These are phyloP conservation scores for Flaveria linearis DNA, from an alignment of 129 eudicot genomes.

Conservation along the genomic window DNA sequence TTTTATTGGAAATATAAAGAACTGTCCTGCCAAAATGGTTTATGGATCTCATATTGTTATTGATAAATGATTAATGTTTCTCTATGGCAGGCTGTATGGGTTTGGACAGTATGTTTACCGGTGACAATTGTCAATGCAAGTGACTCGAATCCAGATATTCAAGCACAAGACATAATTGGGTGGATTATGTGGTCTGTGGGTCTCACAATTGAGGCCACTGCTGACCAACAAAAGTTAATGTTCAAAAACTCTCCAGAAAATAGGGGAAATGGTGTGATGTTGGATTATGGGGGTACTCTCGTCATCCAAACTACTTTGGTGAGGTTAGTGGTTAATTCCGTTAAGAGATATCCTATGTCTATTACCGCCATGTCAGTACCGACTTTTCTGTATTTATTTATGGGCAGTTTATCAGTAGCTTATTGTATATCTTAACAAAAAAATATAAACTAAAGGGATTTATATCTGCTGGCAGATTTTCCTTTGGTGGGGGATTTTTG, in stretches of 20 bases:
- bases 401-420: not conserved
- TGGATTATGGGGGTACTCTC: slow-evolving; percentile 92
- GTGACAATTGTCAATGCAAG: slow-evolving; percentile 92
- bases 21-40: not conserved
- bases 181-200: slow-evolving; percentile 95
- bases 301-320: slow-evolving; percentile 98
- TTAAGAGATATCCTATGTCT: not conserved
- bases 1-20: not conserved
- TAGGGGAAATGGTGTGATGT: slow-evolving; percentile 88
- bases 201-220: slow-evolving; percentile 65
- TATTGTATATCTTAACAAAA: not conserved
- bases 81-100: slow-evolving; percentile 88
- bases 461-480: slow-evolving; percentile 52
- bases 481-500: slow-evolving; percentile 98
- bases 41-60: not conserved
- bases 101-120: slow-evolving; percentile 98
- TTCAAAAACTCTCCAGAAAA: slow-evolving; percentile 76
- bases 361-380: not conserved
- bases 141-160: slow-evolving; percentile 64
- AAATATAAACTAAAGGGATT: slow-evolving; percentile 10
- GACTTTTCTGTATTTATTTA: slow-evolving; percentile 5
- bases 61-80: slow-evolving; percentile 13
- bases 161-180: slow-evolving; percentile 74
- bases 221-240: slow-evolving; percentile 85
- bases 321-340: slow-evolving; percentile 60